phyloP scores from a whole-genome alignment of 805 yeast genomes.

The Candida namnaoensis region DNA sequence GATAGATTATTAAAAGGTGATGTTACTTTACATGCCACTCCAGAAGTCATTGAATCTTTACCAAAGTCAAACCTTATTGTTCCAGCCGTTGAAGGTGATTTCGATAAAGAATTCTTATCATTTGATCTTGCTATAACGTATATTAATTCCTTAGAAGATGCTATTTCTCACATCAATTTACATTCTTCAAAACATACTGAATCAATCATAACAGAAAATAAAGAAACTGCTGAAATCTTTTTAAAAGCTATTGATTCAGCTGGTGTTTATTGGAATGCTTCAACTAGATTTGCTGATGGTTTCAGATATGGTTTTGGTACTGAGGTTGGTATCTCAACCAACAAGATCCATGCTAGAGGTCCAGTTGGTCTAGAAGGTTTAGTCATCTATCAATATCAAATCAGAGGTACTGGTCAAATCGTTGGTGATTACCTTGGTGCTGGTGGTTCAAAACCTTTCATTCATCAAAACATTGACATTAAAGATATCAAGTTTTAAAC shows the following conservation, averaged over 20 bases:
- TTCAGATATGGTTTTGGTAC: slow-evolving; percentile 98
- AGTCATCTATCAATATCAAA: slow-evolving; percentile 89
- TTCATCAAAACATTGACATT: slow-evolving; percentile 55
- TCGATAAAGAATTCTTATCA: slow-evolving; percentile 76
- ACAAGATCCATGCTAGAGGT: slow-evolving; percentile 96
- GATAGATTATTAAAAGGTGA: slow-evolving; percentile 45
- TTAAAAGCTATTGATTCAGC: slow-evolving; percentile 86
- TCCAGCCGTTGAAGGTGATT: slow-evolving; percentile 57
- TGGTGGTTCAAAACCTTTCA: slow-evolving; percentile 75
- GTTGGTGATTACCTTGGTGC: slow-evolving; percentile 90
- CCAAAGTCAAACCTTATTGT: slow-evolving; percentile 22
- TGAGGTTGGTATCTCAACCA: slow-evolving; percentile 96
- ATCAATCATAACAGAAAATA: slow-evolving; percentile 73
- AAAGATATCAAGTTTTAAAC: slow-evolving; percentile 19
- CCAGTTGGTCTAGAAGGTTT: slow-evolving; percentile 98
- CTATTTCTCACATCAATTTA: slow-evolving; percentile 77
- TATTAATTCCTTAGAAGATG: slow-evolving; percentile 52
- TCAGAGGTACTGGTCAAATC: slow-evolving; percentile 88
- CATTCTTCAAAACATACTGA: slow-evolving; percentile 98
- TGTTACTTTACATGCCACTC: slow-evolving; percentile 67
- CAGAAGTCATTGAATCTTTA: slow-evolving; percentile 30
- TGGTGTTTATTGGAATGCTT: slow-evolving; percentile 96
- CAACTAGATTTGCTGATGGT: slow-evolving; percentile 97
- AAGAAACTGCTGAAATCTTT: slow-evolving; percentile 65
- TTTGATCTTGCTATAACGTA: slow-evolving; percentile 71